A percentile compares a stretch with the other conserved stretches of the same genome.
These are phyloP conservation scores for Fusarium sp. DNA, from an alignment of 2,329 filamentous ascomycete genomes.

Conservation along the genomic window DNA sequence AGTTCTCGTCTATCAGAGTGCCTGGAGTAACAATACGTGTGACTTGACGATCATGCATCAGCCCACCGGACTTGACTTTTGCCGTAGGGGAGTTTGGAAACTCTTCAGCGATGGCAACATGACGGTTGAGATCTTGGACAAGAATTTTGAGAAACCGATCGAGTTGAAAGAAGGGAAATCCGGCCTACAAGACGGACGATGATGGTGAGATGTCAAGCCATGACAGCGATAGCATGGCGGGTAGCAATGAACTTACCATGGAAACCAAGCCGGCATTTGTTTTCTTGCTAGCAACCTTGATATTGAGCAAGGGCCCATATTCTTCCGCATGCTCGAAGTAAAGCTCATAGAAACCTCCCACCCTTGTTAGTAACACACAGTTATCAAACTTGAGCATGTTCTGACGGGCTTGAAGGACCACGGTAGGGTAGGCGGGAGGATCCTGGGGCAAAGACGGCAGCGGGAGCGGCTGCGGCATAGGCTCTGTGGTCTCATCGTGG, in stretches of 20 bases:
- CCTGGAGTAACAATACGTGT: conserved; percentile 92
- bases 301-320: conserved; percentile 83
- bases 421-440: conserved; percentile 78
- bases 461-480: conserved; percentile 34
- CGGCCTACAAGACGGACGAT: conserved; percentile 67
- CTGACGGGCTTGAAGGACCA: conserved; percentile 84
- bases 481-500: conserved; percentile 24
- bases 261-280: conserved; percentile 82
- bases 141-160: conserved; percentile 93
- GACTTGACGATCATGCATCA: conserved; percentile 87
- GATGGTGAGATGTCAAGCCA: conserved; percentile 31
- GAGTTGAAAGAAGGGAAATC: conserved; percentile 92
- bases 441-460: conserved; percentile 53
- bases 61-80: conserved; percentile 78
- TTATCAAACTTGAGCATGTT: conserved; percentile 93
- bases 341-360: conserved; percentile 96
- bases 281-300: conserved; percentile 86
- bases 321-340: conserved; percentile 97
- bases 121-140: conserved; percentile 88
- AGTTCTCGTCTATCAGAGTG: conserved; percentile 96
- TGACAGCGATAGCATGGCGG: conserved; percentile 10
- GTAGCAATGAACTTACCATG: conserved; percentile 71
- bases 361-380: conserved; percentile 89
- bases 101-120: conserved; percentile 95
- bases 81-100: conserved; percentile 78